A percentile compares a stretch with the other conserved stretches of the same genome.
phyloP scores from a whole-genome alignment of 2,329 filamentous ascomycete genomes.

The Neonectria coccinea region DNA sequence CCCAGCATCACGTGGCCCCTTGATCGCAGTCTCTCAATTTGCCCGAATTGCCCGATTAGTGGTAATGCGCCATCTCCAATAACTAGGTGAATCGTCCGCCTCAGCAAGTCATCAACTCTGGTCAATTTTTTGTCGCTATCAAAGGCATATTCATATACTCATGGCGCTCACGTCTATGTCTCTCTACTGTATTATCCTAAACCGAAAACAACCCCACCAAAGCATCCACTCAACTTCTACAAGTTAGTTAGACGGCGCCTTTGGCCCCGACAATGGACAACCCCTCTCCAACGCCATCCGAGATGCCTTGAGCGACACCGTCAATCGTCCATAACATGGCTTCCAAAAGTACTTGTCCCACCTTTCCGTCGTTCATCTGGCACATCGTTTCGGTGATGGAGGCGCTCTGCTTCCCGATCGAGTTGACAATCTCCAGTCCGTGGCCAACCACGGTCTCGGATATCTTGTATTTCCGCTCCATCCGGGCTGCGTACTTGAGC shows the following conservation, averaged over 20 bases:
- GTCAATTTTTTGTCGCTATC: constrained; percentile 16
- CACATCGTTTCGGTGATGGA: constrained; percentile 64
- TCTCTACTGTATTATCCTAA: constrained; percentile 15
- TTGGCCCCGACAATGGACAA: constrained; percentile 43
- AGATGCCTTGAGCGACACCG: constrained; percentile 73
- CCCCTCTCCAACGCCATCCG: constrained; percentile 68
- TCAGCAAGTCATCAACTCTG: neutral
- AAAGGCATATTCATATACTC: constrained; percentile 13
- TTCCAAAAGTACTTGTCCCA: constrained; percentile 69
- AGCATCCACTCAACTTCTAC: neutral
- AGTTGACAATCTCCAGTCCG: constrained; percentile 67
- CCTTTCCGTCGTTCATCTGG: constrained; percentile 71
- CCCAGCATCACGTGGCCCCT: constrained; percentile 3
- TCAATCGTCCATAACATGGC: constrained; percentile 71
- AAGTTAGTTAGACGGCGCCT: neutral
- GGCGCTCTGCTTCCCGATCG: constrained; percentile 71
- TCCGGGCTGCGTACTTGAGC: constrained; percentile 65
- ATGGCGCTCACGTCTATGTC: constrained; percentile 2
- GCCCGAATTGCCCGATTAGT: neutral
- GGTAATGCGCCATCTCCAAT: neutral
- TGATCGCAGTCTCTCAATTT: neutral
- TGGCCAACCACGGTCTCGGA: constrained; percentile 79
- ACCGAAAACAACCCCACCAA: constrained; percentile 1
- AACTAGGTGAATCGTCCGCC: constrained; percentile 2
- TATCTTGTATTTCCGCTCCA: constrained; percentile 75